Evolutionary conservation across 768 basidiomycete species (phyloP).

Genomic region (Suillus luteus): DNA sequence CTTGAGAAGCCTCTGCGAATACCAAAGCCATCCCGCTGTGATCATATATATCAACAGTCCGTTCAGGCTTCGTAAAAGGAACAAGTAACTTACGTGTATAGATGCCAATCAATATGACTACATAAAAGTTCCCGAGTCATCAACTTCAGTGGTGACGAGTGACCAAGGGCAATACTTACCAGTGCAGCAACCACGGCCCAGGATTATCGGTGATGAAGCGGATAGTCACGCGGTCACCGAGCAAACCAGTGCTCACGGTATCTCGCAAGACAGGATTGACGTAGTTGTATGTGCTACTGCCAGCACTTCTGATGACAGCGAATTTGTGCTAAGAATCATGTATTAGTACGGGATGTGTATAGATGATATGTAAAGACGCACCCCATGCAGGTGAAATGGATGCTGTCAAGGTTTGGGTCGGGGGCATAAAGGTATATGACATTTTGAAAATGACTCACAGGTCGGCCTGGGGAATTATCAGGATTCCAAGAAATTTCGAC

Average conservation of each 20-base stretch:
- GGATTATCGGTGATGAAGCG: constrained; percentile 4
- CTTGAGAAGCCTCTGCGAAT: not conserved
- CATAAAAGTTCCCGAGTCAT: not conserved
- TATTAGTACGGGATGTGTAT: not conserved
- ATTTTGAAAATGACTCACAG: constrained; percentile 9
- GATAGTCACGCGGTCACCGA: not conserved
- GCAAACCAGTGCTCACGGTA: not conserved
- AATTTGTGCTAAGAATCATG: not conserved
- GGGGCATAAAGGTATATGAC: not conserved
- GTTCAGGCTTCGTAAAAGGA: not conserved
- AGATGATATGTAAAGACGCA: not conserved
- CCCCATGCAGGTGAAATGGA: constrained; percentile 25
- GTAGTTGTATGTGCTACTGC: not conserved
- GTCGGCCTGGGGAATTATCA: constrained; percentile 9
- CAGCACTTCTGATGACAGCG: constrained; percentile 1
- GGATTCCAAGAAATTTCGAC: constrained; percentile 40
- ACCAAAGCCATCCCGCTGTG: constrained; percentile 2
- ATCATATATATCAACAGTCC: not conserved
- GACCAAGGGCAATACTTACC: not conserved
- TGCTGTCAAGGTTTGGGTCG: constrained; percentile 18
- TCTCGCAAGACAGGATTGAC: not conserved
- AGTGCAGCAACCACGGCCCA: constrained; percentile 4
- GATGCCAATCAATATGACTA: constrained; percentile 5
- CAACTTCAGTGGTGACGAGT: not conserved
- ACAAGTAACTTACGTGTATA: not conserved